A percentile compares a stretch with the other conserved stretches of the same genome.
phyloP scores from a whole-genome alignment of 345 rosid species.

The Boechera stricta region DNA sequence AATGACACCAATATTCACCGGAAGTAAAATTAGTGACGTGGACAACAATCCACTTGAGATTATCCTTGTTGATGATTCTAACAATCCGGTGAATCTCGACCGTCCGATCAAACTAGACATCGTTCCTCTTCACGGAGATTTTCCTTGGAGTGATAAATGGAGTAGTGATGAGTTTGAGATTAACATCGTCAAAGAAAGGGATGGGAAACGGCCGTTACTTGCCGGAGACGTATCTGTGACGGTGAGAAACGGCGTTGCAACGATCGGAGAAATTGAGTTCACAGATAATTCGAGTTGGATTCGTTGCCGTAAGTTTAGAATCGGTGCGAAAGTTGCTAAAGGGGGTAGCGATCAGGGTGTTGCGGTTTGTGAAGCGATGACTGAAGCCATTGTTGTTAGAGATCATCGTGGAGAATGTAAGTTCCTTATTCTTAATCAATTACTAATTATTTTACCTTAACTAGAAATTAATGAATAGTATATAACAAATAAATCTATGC shows the following conservation, averaged over 20 bases:
- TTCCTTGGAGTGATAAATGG: constrained; percentile 61
- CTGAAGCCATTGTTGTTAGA: constrained; percentile 77
- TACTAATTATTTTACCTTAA: background rate
- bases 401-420: constrained; percentile 99
- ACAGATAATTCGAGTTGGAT: constrained; percentile 97
- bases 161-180: constrained; percentile 64
- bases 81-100: constrained; percentile 48
- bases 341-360: constrained; percentile 55
- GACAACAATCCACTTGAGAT: constrained; percentile 61
- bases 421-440: constrained; percentile 42
- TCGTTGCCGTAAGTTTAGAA: constrained; percentile 75
- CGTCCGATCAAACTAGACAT: constrained; percentile 67
- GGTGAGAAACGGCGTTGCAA: constrained; percentile 59
- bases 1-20: constrained; percentile 58
- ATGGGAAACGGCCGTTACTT: constrained; percentile 86
- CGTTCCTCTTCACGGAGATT: constrained; percentile 84
- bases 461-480: background rate
- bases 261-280: constrained; percentile 68
- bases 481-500: background rate
- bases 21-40: constrained; percentile 62
- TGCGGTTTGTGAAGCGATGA: constrained; percentile 70
- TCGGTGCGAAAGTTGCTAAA: constrained; percentile 67
- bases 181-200: constrained; percentile 70
- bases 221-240: constrained; percentile 71
- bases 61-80: constrained; percentile 49